These are phyloP conservation scores for Fonsecaea multimorphosa DNA, from an alignment of 2,329 filamentous ascomycete species.

Conservation along the genomic window DNA sequence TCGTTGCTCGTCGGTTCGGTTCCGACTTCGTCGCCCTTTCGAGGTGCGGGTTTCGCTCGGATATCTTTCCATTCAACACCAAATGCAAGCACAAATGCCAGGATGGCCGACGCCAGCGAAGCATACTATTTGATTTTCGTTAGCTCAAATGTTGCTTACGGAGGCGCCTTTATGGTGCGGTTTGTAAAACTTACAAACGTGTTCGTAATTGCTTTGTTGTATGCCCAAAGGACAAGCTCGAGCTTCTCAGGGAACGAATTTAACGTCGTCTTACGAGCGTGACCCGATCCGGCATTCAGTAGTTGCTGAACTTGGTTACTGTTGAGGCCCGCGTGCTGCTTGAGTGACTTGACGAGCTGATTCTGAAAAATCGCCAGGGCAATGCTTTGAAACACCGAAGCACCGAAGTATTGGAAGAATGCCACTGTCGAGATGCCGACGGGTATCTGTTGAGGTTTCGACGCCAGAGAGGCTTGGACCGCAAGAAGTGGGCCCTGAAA, in stretches of 20 bases:
- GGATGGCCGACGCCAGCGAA: constrained; percentile 43
- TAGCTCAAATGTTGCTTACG: neutral
- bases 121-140: constrained; percentile 39
- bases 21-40: constrained; percentile 1
- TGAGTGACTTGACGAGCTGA: constrained; percentile 44
- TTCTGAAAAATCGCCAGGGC: constrained; percentile 50
- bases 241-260: constrained; percentile 56
- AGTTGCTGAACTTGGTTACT: constrained; percentile 62
- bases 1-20: neutral
- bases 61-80: constrained; percentile 49
- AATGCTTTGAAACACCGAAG: constrained; percentile 47
- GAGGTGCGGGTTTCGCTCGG: constrained; percentile 24
- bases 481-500: constrained; percentile 47
- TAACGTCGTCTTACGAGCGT: constrained; percentile 51
- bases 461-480: constrained; percentile 44
- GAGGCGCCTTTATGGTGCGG: neutral
- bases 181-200: constrained; percentile 38
- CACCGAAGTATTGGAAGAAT: constrained; percentile 48
- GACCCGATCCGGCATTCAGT: constrained; percentile 71
- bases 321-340: constrained; percentile 52
- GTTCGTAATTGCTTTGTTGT: constrained; percentile 46
- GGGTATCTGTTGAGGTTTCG: constrained; percentile 43
- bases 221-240: constrained; percentile 63
- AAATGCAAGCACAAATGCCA: constrained; percentile 44
- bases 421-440: constrained; percentile 46